phyloP scores from a whole-genome alignment of 164 flowering plant species.

The grape (Vitis vinifera) region DNA sequence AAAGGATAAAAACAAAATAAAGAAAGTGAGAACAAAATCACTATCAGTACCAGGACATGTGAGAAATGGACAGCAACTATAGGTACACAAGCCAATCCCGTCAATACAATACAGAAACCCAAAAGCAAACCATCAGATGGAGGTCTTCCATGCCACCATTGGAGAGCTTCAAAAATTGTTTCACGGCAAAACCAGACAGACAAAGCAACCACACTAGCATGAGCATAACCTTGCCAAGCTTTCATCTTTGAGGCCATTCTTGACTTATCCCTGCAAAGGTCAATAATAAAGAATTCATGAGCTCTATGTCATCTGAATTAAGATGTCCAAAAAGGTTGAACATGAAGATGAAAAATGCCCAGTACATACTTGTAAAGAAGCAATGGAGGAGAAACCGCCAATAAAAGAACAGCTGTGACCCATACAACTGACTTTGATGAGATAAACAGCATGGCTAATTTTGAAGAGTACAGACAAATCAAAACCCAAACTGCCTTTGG shows the following conservation, averaged over 20 bases:
- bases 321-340: background rate
- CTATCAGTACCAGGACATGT: slow-evolving; percentile 75
- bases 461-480: slow-evolving; percentile 81
- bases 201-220: slow-evolving; percentile 78
- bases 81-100: slow-evolving; percentile 87
- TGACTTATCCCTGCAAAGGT: slow-evolving; percentile 69
- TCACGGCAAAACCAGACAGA: slow-evolving; percentile 94
- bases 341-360: background rate
- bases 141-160: slow-evolving; percentile 94
- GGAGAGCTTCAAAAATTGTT: slow-evolving; percentile 93
- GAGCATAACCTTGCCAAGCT: slow-evolving; percentile 90
- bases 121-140: slow-evolving; percentile 91
- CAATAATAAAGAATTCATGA: slow-evolving; percentile 8
- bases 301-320: background rate
- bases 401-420: slow-evolving; percentile 75
- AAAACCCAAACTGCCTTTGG: slow-evolving; percentile 81
- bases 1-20: background rate
- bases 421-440: slow-evolving; percentile 81
- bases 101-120: slow-evolving; percentile 76
- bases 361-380: slow-evolving; percentile 87
- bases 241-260: slow-evolving; percentile 78
- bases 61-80: slow-evolving; percentile 91
- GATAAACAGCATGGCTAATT: slow-evolving; percentile 83
- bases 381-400: slow-evolving; percentile 92
- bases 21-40: slow-evolving; percentile 3